A percentile compares a stretch with the other conserved stretches of the same genome.
These are phyloP conservation scores for Onygenales sp. DNA, from an alignment of 2,329 filamentous ascomycete genomes.

Conservation along the genomic window DNA sequence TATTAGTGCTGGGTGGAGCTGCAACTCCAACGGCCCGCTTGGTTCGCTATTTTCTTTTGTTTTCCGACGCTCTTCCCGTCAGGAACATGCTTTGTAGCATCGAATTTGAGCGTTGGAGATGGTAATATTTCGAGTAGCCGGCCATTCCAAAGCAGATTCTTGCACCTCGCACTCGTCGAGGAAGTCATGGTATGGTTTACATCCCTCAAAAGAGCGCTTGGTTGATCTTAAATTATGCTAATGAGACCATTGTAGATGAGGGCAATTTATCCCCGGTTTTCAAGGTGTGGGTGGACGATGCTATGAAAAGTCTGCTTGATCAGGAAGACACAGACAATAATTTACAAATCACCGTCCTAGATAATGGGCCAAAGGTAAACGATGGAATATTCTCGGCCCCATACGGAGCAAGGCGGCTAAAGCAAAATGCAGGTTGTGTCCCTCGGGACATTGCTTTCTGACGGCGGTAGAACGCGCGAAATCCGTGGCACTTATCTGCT, in stretches of 20 bases:
- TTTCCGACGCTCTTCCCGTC: no score
- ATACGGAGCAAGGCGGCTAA: conserved; percentile 1
- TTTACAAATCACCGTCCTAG: conserved; percentile 87
- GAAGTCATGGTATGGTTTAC: conserved; percentile 1
- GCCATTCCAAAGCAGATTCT: not conserved
- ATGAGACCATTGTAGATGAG: conserved; percentile 48
- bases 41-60: not conserved
- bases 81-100: not conserved
- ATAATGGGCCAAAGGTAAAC: conserved; percentile 68
- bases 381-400: conserved; percentile 11
- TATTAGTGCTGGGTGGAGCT: not conserved
- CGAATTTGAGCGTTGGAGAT: not conserved
- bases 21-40: not conserved
- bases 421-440: conserved; percentile 52
- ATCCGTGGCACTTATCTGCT: conserved; percentile 86
- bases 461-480: conserved; percentile 54
- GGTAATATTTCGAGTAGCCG: conserved; percentile 1
- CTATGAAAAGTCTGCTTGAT: conserved; percentile 60
- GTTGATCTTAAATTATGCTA: not conserved
- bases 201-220: no score
- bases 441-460: conserved; percentile 68
- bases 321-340: conserved; percentile 82
- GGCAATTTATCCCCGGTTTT: conserved; percentile 59
- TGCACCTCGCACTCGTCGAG: conserved; percentile 1
- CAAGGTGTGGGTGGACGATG: conserved; percentile 68